A percentile compares a stretch with the other conserved stretches of the same genome.
phyloP scores from a whole-genome alignment of 129 eudicot genomes.

The Centella asiatica region DNA sequence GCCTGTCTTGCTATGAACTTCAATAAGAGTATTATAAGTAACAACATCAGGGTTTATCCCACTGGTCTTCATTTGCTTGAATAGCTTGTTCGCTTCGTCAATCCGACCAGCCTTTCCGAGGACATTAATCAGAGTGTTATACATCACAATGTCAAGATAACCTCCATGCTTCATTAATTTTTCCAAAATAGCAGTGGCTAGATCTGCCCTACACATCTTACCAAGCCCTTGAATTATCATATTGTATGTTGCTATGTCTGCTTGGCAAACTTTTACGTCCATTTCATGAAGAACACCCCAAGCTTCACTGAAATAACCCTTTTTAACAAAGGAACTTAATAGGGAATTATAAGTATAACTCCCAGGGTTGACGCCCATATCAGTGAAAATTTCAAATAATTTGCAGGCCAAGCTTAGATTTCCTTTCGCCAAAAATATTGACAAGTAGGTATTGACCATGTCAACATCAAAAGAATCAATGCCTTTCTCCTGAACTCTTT shows the following conservation, averaged over 20 bases:
- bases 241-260: conserved; percentile 79
- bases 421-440: conserved; percentile 84
- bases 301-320: conserved; percentile 73
- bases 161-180: conserved; percentile 59
- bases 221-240: conserved; percentile 79
- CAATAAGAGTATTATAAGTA: conserved; percentile 79
- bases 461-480: conserved; percentile 58
- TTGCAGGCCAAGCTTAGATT: conserved; percentile 85
- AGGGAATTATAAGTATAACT: conserved; percentile 78
- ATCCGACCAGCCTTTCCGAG: conserved; percentile 82
- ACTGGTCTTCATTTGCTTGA: conserved; percentile 62
- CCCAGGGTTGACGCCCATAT: conserved; percentile 58
- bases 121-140: conserved; percentile 72
- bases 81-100: conserved; percentile 50
- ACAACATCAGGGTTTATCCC: conserved; percentile 94
- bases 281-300: conserved; percentile 70
- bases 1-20: conserved; percentile 76
- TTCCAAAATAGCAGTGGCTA: conserved; percentile 58
- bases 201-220: conserved; percentile 73
- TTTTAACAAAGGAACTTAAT: conserved; percentile 87
- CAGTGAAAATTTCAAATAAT: conserved; percentile 60
- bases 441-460: conserved; percentile 86
- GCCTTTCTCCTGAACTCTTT: conserved; percentile 52
- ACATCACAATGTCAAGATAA: conserved; percentile 85
- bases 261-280: conserved; percentile 46